Evolutionary conservation across 495 filamentous ascomycete species (phyloP).

Genomic region (Aspergillus heteromorphus): DNA sequence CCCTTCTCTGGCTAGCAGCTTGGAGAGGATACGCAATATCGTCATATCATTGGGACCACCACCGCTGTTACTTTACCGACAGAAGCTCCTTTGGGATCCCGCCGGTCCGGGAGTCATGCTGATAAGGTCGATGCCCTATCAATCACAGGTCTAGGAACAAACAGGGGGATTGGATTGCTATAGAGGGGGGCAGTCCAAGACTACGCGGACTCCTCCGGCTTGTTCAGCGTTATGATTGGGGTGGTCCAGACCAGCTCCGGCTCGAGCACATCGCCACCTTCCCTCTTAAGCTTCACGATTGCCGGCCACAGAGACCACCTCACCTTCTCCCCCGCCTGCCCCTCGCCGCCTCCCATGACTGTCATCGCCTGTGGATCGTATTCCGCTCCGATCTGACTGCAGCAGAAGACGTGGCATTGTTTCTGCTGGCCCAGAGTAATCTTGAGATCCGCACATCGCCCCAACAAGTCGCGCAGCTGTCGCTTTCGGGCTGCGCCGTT

Average conservation of each 20-base stretch:
- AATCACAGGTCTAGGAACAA: too few species aligned
- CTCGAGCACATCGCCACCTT: not conserved
- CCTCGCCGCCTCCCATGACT: conserved; percentile 3
- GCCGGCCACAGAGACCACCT: conserved; percentile 2
- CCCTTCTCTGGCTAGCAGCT: too few species aligned
- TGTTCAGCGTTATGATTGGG: too few species aligned
- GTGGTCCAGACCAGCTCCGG: conserved; percentile 1
- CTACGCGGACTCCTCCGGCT: too few species aligned
- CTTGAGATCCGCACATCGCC: not conserved
- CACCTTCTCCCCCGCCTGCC: not conserved
- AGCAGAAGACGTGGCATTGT: not conserved
- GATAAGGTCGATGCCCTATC: too few species aligned
- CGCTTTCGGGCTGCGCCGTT: not conserved
- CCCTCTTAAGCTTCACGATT: not conserved
- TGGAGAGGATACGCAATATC: too few species aligned
- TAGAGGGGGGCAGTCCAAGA: too few species aligned
- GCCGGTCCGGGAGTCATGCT: too few species aligned
- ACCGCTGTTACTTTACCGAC: too few species aligned
- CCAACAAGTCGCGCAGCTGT: not conserved
- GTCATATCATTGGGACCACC: too few species aligned
- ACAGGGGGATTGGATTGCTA: too few species aligned
- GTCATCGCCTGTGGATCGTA: not conserved
- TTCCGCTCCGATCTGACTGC: not conserved
- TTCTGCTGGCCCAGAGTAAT: not conserved
- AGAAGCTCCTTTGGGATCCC: too few species aligned